Conservation (phyloP, 192 early-diverging fungal species). For the Glomus cerebriforme region DNA sequence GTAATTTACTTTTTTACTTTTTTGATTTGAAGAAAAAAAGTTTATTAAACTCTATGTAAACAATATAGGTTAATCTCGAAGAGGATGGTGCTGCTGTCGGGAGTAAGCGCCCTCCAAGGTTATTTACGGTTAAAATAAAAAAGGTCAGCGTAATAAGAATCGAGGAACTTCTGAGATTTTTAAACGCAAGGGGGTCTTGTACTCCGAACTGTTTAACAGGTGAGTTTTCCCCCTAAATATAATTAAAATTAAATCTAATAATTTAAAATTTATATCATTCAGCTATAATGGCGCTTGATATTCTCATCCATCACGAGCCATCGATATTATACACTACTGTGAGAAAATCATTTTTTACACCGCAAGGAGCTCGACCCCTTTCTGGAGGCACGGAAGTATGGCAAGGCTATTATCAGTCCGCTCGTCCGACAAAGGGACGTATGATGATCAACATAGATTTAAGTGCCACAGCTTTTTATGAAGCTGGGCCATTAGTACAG, state of each 20-base stretch:
- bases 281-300: conserved; percentile 71
- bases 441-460: conserved; percentile 76
- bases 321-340: conserved; percentile 73
- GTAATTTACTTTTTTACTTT: conserved; percentile 36
- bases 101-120: conserved; percentile 45
- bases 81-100: conserved; percentile 39
- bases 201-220: conserved; percentile 42
- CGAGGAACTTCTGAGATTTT: conserved; percentile 56
- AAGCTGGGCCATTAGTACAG: conserved; percentile 65
- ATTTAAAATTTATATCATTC: background rate
- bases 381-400: conserved; percentile 84
- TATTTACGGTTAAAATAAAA: conserved; percentile 66
- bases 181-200: conserved; percentile 45
- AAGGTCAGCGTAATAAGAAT: conserved; percentile 62
- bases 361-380: conserved; percentile 48
- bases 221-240: background rate
- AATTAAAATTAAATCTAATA: background rate
- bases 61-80: conserved; percentile 43
- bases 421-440: conserved; percentile 53
- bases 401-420: conserved; percentile 90
- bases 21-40: background rate
- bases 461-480: conserved; percentile 65
- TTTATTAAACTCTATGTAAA: background rate
- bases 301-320: conserved; percentile 78
- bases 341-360: conserved; percentile 89